A percentile compares a stretch with the other conserved stretches of the same genome.
Conservation (phyloP, 805 yeast species). For the Candida hispaniensis region DNA sequence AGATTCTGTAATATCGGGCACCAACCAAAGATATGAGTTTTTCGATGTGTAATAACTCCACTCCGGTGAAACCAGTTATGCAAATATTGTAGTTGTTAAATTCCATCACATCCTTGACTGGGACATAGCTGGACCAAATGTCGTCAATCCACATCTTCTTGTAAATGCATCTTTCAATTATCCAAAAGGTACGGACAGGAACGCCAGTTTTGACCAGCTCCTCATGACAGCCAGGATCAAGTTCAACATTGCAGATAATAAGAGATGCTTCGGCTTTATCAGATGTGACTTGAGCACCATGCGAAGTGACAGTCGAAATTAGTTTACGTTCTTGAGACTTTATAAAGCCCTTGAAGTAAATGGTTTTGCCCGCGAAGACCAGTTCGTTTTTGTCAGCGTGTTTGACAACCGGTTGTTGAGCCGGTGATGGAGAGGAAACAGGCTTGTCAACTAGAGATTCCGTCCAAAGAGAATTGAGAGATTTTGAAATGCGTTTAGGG, state of each 20-base stretch:
- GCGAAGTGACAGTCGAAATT: conserved; percentile 35
- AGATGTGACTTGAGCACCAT: conserved; percentile 33
- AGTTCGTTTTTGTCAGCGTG: not conserved
- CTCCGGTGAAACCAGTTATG: conserved; percentile 67
- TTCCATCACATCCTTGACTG: conserved; percentile 26
- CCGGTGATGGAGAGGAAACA: conserved; percentile 1
- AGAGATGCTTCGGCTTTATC: conserved; percentile 16
- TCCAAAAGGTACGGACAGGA: conserved; percentile 62
- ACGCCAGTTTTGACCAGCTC: conserved; percentile 18
- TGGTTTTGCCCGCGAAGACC: conserved; percentile 36
- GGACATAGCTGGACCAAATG: conserved; percentile 44
- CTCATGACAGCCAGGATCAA: conserved; percentile 22
- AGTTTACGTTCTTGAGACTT: conserved; percentile 33
- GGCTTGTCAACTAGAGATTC: too few relatives aligned
- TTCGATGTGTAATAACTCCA: conserved; percentile 59
- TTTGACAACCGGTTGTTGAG: not conserved
- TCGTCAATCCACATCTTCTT: conserved; percentile 42
- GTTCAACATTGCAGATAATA: conserved; percentile 24
- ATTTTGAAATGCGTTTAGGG: too few relatives aligned
- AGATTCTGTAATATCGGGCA: conserved; percentile 38
- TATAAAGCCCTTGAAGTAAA: conserved; percentile 37
- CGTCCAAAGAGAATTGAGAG: too few relatives aligned
- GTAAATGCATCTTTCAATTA: conserved; percentile 60
- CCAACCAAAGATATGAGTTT: conserved; percentile 50
- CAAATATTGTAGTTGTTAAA: conserved; percentile 33